Base-by-base conservation (phyloP, 805 yeast genomes). In the Pichia scutulata region DNA sequence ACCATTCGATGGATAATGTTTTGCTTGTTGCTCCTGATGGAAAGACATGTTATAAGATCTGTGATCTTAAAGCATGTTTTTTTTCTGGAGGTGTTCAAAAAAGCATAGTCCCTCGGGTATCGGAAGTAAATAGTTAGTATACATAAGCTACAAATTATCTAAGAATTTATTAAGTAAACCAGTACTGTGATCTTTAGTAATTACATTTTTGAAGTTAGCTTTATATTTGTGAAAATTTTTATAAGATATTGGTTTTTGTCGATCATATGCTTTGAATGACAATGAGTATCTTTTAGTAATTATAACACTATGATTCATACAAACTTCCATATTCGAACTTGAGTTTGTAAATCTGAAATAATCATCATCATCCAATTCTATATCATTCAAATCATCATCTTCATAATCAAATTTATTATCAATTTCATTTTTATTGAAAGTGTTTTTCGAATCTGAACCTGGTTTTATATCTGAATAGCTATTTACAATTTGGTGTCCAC, bases 241-340 rank as follows among this genome's bases (percentile, higher is more conserved):
- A 1, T 41, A 22, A 10, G 49, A 26, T 16, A 49, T 23, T 13
- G 57, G 57, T 18, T 42, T 39, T 30, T 43, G 39, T 39, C 44
- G 36, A 48, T 61, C 63, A 46, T 60, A 57, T 36, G 59, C 55
- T 51, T 60, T 62, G 48, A 62, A 62, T 7, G 61, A 57, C 24
- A 62, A 22, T 2, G 57, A 55, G 33, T 50, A 55, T 36, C 55
- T 43, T 19, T 55, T 52, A 4, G 50, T 23, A 6, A 46, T 19
- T 2, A 12, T 21, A 30, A 46, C 37, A 23, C 23, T 23, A 7
- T 10, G 4, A 18, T 45, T 19, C 22, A 21, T 23, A 10, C 19
- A 18, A 13, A 14, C 18, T 21, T 28, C 4, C 1, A 25, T 4
- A 3, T 28, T 36, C 19, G 23, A 19, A 13, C n/a, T 30, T 18